A percentile compares a stretch with the other conserved stretches of the same genome.
Evolutionary conservation across 371 early-diverging fungal species (phyloP).

Genomic region (Mortierella sp.): DNA sequence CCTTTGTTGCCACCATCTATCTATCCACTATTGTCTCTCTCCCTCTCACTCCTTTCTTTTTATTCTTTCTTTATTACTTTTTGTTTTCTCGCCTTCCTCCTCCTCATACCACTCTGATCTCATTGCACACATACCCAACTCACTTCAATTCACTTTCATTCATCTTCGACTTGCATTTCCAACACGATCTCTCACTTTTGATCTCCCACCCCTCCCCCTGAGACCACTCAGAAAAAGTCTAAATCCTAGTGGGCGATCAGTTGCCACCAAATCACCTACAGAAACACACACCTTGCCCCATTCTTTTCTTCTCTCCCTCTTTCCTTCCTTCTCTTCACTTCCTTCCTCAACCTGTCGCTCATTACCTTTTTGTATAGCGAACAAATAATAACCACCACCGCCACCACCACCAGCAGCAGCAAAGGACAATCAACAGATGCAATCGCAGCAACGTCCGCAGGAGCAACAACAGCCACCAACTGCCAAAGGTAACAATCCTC

Average conservation of each 20-base stretch:
- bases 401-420: neutral
- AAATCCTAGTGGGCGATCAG: no score
- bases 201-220: no score
- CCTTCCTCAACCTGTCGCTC: neutral
- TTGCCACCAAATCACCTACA: no score
- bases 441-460: slow-evolving; percentile 3
- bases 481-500: neutral
- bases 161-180: no score
- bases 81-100: neutral
- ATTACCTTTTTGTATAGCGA: neutral
- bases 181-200: no score
- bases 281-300: no score
- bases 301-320: neutral
- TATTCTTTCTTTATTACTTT: neutral
- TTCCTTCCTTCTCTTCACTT: neutral
- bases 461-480: neutral
- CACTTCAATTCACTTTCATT: no score
- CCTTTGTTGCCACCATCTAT: no score
- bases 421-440: neutral
- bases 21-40: neutral
- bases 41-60: neutral
- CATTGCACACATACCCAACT: neutral
- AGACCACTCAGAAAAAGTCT: no score
- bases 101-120: neutral
- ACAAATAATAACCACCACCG: neutral